Evolutionary conservation across 257 asterid species (phyloP), one percentile per base, ranked within the genome.

Genomic region (Nicotiana tabacum): DNA sequence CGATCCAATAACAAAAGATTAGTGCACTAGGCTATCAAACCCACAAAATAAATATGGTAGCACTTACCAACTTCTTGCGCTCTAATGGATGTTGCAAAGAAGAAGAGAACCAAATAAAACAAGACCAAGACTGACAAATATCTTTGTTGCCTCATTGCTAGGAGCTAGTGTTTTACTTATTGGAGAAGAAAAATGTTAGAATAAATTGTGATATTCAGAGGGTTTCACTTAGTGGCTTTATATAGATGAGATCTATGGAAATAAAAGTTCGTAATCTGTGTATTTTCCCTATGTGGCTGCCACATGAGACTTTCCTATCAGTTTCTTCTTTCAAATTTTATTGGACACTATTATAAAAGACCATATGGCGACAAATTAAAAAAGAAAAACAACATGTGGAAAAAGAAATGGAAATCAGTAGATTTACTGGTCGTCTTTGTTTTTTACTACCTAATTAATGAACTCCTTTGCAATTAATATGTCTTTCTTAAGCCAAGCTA

Each of bases 1-100:
- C 16, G 0, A 43, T n/a, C 57, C n/a, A n/a, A n/a, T 0, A 11
- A 21, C 0, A 8, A 5, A 72, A 46, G 21, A 0, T 72, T 12
- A 43, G 17, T 72, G 1, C 21, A 24, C 5, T 3, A 0, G 0
- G 7, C 9, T 24, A 0, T 13, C 0, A 5, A 0, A 6, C 15
- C 3, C 6, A 72, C 3, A n/a, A 5, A 0, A 3, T 5, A 72
- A 13, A 24, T 6, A 1, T 46, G 48, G 5, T 16, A 15, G 62
- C 3, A 13, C 80, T 48, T 74, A 74, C 80, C 80, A 74, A 74
- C 80, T 74, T 74, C 80, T 74, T 74, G 80, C 15, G 80, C 80
- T 24, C 17, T 74, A 48, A 74, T 74, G 2, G 33, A 48, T 74
- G 27, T 13, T 2, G 27, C 27, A 55, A 48, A 74, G 79, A 72